Evolutionary conservation across 768 basidiomycete genomes (phyloP).

Genomic region (Lentinula raphanica): DNA sequence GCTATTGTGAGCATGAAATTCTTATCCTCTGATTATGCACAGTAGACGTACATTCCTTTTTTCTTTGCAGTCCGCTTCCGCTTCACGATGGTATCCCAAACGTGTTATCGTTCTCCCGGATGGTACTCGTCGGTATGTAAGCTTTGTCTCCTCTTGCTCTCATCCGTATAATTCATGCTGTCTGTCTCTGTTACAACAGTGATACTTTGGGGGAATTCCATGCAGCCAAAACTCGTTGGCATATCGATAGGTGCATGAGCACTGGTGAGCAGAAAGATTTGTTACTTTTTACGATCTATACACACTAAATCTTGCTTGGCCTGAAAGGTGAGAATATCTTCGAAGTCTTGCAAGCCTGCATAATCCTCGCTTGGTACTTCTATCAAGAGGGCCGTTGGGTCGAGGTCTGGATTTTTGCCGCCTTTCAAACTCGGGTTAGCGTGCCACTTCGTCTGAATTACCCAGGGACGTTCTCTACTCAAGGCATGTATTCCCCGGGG

Average conservation of each 20-base stretch:
- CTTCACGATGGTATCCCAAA: conserved; percentile 78
- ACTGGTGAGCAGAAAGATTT: conserved; percentile 24
- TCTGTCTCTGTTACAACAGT: background rate
- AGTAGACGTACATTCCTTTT: conserved; percentile 3
- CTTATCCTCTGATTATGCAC: background rate
- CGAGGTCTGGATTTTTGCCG: conserved; percentile 88
- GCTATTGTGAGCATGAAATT: conserved; percentile 56
- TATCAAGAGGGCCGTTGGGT: conserved; percentile 89
- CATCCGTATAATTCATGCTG: background rate
- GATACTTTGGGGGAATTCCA: conserved; percentile 87
- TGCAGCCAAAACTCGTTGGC: conserved; percentile 79
- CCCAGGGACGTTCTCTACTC: conserved; percentile 74
- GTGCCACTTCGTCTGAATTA: conserved; percentile 81
- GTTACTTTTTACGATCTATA: background rate
- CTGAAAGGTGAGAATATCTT: conserved; percentile 71
- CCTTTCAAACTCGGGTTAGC: conserved; percentile 77
- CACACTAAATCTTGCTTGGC: background rate
- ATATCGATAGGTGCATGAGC: conserved; percentile 88
- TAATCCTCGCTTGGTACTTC: conserved; percentile 85
- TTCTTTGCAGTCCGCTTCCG: conserved; percentile 62
- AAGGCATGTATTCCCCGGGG: conserved; percentile 63
- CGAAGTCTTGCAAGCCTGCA: conserved; percentile 81
- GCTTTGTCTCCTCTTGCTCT: too few species aligned
- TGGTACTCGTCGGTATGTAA: conserved; percentile 49
- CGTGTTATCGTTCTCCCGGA: conserved; percentile 63